Percentiles rank a stretch among this genome's conserved stretches.
Conservation (phyloP, 805 yeast species). For the Metschnikowia continentalis region DNA sequence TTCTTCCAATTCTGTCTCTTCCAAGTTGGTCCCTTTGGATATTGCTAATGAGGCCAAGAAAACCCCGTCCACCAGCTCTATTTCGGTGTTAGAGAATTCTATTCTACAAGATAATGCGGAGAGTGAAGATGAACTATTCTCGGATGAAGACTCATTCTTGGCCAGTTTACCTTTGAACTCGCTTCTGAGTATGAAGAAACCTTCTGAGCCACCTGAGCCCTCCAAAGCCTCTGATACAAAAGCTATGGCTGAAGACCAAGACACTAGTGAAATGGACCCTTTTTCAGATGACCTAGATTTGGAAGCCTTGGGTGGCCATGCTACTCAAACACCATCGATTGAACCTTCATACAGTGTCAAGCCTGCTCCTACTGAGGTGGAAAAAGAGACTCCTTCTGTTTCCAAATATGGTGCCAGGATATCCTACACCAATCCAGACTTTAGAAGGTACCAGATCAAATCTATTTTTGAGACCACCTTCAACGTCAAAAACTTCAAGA, state of each 20-base stretch:
- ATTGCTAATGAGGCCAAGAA: neutral
- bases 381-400: neutral
- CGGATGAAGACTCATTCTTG: constrained; percentile 25
- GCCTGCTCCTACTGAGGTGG: neutral
- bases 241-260: neutral
- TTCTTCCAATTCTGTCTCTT: too few species aligned
- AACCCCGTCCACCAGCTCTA: neutral
- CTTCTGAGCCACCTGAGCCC: neutral
- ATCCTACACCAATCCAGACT: constrained; percentile 43
- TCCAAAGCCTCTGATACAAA: neutral
- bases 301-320: constrained; percentile 10
- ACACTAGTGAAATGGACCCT: constrained; percentile 14
- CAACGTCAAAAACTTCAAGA: constrained; percentile 24
- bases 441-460: constrained; percentile 47
- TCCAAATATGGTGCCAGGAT: constrained; percentile 26
- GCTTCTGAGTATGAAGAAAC: constrained; percentile 3
- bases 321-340: constrained; percentile 14
- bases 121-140: constrained; percentile 13
- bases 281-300: constrained; percentile 19
- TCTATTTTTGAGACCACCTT: constrained; percentile 29
- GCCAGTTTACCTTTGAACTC: constrained; percentile 12
- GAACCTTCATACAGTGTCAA: neutral
- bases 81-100: neutral
- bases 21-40: neutral
- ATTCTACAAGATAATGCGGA: neutral